Evolutionary conservation across 2,329 filamentous ascomycete genomes (phyloP).

Genomic region (Pseudocercospora musae): DNA sequence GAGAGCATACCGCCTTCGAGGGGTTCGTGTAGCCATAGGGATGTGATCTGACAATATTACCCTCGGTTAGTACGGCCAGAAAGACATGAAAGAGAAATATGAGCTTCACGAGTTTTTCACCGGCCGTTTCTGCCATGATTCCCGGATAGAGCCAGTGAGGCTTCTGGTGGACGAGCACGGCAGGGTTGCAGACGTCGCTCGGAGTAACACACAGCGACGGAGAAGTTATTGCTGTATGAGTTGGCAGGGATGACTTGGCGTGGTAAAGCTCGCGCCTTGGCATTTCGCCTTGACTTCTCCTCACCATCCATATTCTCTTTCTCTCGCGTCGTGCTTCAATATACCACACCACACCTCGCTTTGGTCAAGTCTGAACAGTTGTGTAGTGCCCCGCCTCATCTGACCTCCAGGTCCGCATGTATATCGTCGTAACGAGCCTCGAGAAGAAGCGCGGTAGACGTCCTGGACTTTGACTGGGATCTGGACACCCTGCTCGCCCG

Average conservation of each 20-base stretch:
- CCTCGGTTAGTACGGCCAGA: no score
- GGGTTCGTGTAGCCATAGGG: not conserved
- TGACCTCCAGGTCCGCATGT: no score
- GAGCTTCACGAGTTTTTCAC: not conserved
- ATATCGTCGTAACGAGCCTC: not conserved
- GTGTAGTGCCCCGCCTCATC: not conserved
- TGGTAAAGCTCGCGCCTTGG: not conserved
- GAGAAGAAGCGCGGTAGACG: not conserved
- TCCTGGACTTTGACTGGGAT: not conserved
- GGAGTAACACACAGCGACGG: not conserved
- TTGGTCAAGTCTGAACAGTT: not conserved
- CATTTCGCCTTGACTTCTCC: not conserved
- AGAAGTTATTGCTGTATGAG: not conserved
- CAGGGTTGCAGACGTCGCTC: not conserved
- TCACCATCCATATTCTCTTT: not conserved
- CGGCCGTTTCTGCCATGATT: no score
- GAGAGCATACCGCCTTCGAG: constrained; percentile 45
- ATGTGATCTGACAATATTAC: no score
- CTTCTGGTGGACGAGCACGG: not conserved
- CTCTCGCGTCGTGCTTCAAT: not conserved
- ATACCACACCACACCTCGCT: not conserved
- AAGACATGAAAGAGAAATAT: not conserved
- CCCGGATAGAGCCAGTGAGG: not conserved
- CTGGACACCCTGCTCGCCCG: not conserved
- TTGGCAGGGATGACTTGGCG: not conserved